Base-by-base conservation (phyloP, 106 monocot species). In the Allium fistulosum region DNA sequence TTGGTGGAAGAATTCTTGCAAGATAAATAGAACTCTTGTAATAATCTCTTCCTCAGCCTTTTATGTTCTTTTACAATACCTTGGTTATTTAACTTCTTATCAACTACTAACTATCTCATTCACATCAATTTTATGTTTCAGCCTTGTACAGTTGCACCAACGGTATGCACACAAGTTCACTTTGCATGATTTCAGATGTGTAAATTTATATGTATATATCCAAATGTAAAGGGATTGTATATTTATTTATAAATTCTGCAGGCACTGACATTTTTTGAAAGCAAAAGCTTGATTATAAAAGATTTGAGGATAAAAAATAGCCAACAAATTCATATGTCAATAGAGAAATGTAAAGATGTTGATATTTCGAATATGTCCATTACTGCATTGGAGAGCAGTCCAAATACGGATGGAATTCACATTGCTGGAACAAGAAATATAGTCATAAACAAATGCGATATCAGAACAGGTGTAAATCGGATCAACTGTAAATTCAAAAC, bases 341-440 rank as follows among this genome's bases (percentile, higher is more conserved):
- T 90, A 17, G 74, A 80, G 55, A 53, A 79, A 37, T 83, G 90
- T 61, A 77, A 0, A 17, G 57, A 76, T 18, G 90, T 83, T 26
- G 22, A 50, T 7, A 77, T 62, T 27, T 73, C 94, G 3, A 49
- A 62, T 11, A 67, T 94, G 2, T 48, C 45, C 17, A 87, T 90
- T 56, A 63, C 17, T 15, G 84, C 90, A 7, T 78, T 87, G 17
- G 79, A 68, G 16, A 11, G 28, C n/a, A 94, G 90, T 57, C 94
- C 90, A 10, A 90, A 94, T 71, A 94, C 94, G 0, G 94, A 94
- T 63, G 94, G 94, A 16, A 88, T 94, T 61, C 94, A 94, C 58
- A 63, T 94, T 7, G 45, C 80, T 4, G 26, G 61, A 45, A 85
- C 81, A 50, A 82, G 57, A 15, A 77, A 85, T 66, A 77, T 94